Percentiles rank a stretch among this genome's conserved stretches.
phyloP scores from a whole-genome alignment of 2,329 filamentous ascomycete genomes.

The Botryotinia globosa region DNA sequence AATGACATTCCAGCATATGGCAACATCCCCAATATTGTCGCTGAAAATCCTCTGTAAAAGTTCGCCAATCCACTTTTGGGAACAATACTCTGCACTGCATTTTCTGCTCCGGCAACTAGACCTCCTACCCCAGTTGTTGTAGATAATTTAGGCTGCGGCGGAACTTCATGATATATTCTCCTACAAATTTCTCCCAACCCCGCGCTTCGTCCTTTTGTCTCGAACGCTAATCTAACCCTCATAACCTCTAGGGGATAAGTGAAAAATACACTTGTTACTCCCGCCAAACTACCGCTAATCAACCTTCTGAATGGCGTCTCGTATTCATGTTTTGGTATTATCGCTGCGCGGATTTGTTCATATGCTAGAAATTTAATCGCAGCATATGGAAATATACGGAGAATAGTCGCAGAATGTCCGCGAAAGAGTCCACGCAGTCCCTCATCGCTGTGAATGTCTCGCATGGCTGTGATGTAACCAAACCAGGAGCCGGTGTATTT shows the following conservation, averaged over 20 bases:
- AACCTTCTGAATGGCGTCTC: conserved; percentile 80
- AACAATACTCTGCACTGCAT: conserved; percentile 50
- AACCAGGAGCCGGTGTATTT: conserved; percentile 91
- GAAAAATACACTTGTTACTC: conserved; percentile 89
- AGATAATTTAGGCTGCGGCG: conserved; percentile 40
- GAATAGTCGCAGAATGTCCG: conserved; percentile 88
- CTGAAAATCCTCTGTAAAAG: conserved; percentile 92
- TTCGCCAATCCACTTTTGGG: conserved; percentile 73
- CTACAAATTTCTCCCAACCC: conserved; percentile 61
- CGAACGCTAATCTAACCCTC: conserved; percentile 87
- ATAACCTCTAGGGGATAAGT: conserved; percentile 95
- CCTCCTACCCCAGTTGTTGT: conserved; percentile 44
- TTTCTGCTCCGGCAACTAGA: conserved; percentile 41
- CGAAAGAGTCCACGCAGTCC: conserved; percentile 79
- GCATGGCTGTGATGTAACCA: conserved; percentile 77
- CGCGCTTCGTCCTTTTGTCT: conserved; percentile 80
- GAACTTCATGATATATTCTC: conserved; percentile 81
- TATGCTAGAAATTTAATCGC: conserved; percentile 98
- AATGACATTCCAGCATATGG: conserved; percentile 96
- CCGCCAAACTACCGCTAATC: conserved; percentile 70
- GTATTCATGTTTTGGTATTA: conserved; percentile 69
- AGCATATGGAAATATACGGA: conserved; percentile 95
- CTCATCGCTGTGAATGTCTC: conserved; percentile 74
- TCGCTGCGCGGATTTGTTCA: conserved; percentile 80
- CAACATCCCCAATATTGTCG: conserved; percentile 90